Percentiles rank a stretch among this genome's conserved stretches.
These are phyloP conservation scores for Rusavskia elegans DNA, from an alignment of 495 filamentous ascomycete species.

Conservation along the genomic window DNA sequence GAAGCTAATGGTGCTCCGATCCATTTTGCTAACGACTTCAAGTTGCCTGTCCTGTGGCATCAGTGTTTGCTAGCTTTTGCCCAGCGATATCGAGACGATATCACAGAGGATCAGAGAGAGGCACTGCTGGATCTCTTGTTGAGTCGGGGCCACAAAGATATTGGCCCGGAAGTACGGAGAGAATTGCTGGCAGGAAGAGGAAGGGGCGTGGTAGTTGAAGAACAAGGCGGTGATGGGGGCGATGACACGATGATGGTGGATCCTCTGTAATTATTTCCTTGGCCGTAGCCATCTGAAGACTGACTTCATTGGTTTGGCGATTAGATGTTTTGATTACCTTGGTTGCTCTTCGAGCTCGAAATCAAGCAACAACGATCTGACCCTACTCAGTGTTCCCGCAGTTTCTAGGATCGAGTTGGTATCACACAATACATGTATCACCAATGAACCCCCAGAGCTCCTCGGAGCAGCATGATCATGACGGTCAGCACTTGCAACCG, in stretches of 20 bases:
- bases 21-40: slow-evolving; percentile 33
- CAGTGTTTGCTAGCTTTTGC: slow-evolving; percentile 80
- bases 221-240: slow-evolving; percentile 41
- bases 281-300: background rate
- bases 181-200: slow-evolving; percentile 83
- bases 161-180: slow-evolving; percentile 81
- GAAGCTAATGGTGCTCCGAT: background rate
- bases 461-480: no score
- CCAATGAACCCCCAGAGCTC: no score
- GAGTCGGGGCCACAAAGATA: slow-evolving; percentile 69
- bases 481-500: no score
- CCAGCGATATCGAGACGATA: slow-evolving; percentile 82
- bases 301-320: background rate
- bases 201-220: slow-evolving; percentile 58
- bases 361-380: no score
- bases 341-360: background rate
- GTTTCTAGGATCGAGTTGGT: no score
- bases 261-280: background rate
- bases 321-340: background rate
- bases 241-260: slow-evolving; percentile 72
- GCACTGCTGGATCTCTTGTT: slow-evolving; percentile 79
- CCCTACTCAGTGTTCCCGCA: no score
- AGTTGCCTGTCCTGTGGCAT: slow-evolving; percentile 80
- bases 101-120: slow-evolving; percentile 86
- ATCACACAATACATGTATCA: no score